These are phyloP conservation scores for Chaetomium olivaceum DNA, from an alignment of 2,329 filamentous ascomycete species.

Conservation along the genomic window DNA sequence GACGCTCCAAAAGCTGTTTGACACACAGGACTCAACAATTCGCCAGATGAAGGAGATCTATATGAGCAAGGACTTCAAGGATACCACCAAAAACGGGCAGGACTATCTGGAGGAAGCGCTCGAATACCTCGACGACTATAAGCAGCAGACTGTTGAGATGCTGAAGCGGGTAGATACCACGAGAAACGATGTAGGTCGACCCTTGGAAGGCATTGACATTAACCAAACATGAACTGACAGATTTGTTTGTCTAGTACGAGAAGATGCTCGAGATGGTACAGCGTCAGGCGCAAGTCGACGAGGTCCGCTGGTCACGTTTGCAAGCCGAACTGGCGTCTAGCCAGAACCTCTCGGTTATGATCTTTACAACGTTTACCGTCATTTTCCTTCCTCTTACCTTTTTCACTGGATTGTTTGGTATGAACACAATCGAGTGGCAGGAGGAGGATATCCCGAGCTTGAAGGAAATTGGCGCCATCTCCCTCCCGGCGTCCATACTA, in stretches of 20 bases:
- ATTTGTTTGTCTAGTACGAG: slow-evolving; percentile 49
- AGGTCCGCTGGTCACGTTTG: slow-evolving; percentile 62
- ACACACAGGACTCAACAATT: slow-evolving; percentile 56
- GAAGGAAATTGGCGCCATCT: slow-evolving; percentile 48
- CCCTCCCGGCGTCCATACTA: slow-evolving; percentile 49
- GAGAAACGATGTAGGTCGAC: slow-evolving; percentile 53
- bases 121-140: slow-evolving; percentile 55
- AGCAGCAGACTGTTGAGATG: slow-evolving; percentile 57
- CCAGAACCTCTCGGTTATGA: slow-evolving; percentile 64
- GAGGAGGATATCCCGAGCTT: slow-evolving; percentile 47
- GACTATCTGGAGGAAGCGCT: slow-evolving; percentile 56
- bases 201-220: too few relatives aligned
- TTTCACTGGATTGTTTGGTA: slow-evolving; percentile 65
- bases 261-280: slow-evolving; percentile 68
- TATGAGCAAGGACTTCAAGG: slow-evolving; percentile 43
- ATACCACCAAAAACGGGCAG: slow-evolving; percentile 48
- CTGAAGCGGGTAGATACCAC: slow-evolving; percentile 57
- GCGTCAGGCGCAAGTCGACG: slow-evolving; percentile 66
- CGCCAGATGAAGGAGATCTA: slow-evolving; percentile 50
- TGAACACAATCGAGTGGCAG: slow-evolving; percentile 64
- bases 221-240: slow-evolving; percentile 15
- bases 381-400: slow-evolving; percentile 65
- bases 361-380: slow-evolving; percentile 64
- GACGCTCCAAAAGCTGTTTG: slow-evolving; percentile 58
- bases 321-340: slow-evolving; percentile 63